phyloP scores from a whole-genome alignment of 257 asterid genomes.

The Cruciata laevipes region DNA sequence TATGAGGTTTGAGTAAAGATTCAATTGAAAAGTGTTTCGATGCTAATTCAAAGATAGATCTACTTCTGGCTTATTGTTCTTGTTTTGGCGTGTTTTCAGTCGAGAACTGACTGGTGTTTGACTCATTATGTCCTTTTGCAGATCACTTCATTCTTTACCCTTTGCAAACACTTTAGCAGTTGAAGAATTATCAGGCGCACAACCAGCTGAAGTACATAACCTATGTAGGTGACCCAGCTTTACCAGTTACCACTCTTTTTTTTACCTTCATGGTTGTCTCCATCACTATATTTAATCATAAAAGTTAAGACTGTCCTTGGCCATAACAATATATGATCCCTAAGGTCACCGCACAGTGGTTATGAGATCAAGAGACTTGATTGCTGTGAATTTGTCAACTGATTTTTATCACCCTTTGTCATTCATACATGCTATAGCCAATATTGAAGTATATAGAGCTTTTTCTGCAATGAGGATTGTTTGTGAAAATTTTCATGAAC shows the following conservation, averaged over 20 bases:
- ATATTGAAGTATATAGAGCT: not conserved
- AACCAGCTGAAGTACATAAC: slow-evolving; percentile 87
- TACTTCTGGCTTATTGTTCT: not conserved
- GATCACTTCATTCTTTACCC: slow-evolving; percentile 51
- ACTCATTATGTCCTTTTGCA: slow-evolving; percentile 24
- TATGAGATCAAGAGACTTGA: not conserved
- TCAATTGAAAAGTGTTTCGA: not conserved
- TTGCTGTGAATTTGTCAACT: not conserved
- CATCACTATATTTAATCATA: no score
- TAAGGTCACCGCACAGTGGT: not conserved
- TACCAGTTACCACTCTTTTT: not conserved
- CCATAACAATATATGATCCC: no score
- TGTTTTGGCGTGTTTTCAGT: not conserved
- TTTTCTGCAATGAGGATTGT: not conserved
- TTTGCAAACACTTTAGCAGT: slow-evolving; percentile 59
- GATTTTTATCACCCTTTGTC: not conserved
- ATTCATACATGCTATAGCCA: not conserved
- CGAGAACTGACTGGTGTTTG: not conserved
- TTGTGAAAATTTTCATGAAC: not conserved
- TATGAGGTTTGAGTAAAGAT: not conserved
- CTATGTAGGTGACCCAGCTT: slow-evolving; percentile 43
- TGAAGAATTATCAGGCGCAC: slow-evolving; percentile 73
- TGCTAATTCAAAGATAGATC: slow-evolving; percentile 1
- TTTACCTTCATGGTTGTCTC: no score
- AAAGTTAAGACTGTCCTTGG: no score